A percentile compares a stretch with the other conserved stretches of the same genome.
phyloP scores from a whole-genome alignment of 2,329 filamentous ascomycete species.

The Xylaria multiplex region DNA sequence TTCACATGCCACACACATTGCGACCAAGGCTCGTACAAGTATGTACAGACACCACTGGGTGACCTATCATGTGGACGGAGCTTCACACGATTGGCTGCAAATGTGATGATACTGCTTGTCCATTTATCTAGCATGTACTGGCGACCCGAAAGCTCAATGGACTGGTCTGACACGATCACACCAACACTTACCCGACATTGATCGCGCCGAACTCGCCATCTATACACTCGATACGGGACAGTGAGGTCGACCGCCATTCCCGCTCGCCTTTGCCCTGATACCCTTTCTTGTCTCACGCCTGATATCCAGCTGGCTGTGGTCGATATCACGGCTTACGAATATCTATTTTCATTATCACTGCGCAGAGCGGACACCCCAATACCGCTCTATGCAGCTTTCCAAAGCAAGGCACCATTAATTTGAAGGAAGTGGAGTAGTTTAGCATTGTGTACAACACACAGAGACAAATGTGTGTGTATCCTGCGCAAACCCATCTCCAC shows the following conservation, averaged over 20 bases:
- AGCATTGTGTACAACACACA: slow-evolving; percentile 9
- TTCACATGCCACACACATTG: background rate
- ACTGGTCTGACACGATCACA: background rate
- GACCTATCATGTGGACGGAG: slow-evolving; percentile 2
- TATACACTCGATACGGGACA: background rate
- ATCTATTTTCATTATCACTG: slow-evolving; percentile 2
- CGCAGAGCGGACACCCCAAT: slow-evolving; percentile 3
- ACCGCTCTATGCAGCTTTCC: slow-evolving; percentile 1
- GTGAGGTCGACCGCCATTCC: background rate
- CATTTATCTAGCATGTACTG: background rate
- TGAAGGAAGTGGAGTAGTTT: slow-evolving; percentile 19
- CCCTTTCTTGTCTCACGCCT: background rate
- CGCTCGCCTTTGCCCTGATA: background rate
- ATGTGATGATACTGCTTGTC: background rate
- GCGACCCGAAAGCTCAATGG: slow-evolving; percentile 1
- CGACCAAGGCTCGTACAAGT: background rate
- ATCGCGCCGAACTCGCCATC: background rate
- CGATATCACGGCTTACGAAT: slow-evolving; percentile 3
- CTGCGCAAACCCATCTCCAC: slow-evolving; percentile 14
- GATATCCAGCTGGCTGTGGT: slow-evolving; percentile 18
- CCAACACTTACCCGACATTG: background rate
- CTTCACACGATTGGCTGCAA: slow-evolving; percentile 9
- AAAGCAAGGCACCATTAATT: slow-evolving; percentile 18
- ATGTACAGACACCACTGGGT: background rate
- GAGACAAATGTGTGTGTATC: background rate